Evolutionary conservation across 1,139 yeast genomes (phyloP).

Genomic region (Arxiozyma telluris): DNA sequence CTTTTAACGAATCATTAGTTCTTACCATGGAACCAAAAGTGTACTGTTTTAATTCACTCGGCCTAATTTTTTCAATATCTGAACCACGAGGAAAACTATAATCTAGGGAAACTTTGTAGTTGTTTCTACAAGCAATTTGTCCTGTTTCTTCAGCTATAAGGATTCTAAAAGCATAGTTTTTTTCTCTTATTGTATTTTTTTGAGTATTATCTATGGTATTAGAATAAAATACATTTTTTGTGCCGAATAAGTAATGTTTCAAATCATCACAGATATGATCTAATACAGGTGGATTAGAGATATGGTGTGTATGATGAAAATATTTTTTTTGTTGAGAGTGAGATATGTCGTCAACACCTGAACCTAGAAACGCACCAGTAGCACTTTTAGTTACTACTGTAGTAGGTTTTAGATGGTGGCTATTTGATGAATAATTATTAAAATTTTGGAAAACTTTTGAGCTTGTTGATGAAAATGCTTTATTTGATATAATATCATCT

Average conservation of each 20-base stretch:
- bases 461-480: background rate
- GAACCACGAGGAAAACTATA: slow-evolving; percentile 21
- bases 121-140: slow-evolving; percentile 29
- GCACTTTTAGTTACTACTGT: slow-evolving; percentile 1
- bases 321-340: background rate
- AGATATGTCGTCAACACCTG: background rate
- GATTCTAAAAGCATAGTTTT: slow-evolving; percentile 25
- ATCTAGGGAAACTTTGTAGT: slow-evolving; percentile 30
- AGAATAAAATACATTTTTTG: slow-evolving; percentile 14
- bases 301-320: slow-evolving; percentile 1
- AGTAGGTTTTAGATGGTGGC: slow-evolving; percentile 2
- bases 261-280: slow-evolving; percentile 26
- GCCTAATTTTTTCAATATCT: slow-evolving; percentile 21
- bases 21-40: slow-evolving; percentile 30
- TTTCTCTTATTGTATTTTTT: background rate
- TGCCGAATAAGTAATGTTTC: slow-evolving; percentile 21
- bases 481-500: background rate
- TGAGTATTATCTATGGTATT: slow-evolving; percentile 3
- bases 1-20: slow-evolving; percentile 17
- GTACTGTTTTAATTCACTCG: slow-evolving; percentile 28
- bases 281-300: slow-evolving; percentile 12
- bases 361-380: slow-evolving; percentile 5
- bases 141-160: slow-evolving; percentile 33
- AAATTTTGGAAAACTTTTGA: background rate
- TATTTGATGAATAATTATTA: background rate